A percentile compares a stretch with the other conserved stretches of the same genome.
Evolutionary conservation across 2,329 filamentous ascomycete genomes (phyloP).

Genomic region (Cordyceps javanica): DNA sequence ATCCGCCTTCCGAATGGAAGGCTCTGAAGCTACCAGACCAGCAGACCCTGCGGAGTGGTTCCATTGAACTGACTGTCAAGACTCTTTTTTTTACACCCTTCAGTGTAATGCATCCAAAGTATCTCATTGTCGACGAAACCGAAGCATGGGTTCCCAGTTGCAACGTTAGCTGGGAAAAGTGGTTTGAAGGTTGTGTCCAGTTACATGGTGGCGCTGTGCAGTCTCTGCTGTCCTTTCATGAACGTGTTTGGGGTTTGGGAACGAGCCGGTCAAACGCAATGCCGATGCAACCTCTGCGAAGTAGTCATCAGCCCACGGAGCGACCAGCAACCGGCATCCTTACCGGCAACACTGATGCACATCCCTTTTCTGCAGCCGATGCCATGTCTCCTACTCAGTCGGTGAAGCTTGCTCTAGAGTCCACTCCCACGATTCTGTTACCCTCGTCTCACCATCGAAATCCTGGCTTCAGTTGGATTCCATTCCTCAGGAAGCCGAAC

Average conservation of each 20-base stretch:
- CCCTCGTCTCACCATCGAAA: slow-evolving; percentile 69
- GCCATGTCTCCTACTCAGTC: slow-evolving; percentile 23
- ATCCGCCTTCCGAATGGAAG: slow-evolving; percentile 53
- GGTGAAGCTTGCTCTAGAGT: slow-evolving; percentile 19
- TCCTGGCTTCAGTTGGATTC: slow-evolving; percentile 54
- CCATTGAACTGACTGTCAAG: slow-evolving; percentile 65
- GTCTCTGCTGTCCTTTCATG: slow-evolving; percentile 61
- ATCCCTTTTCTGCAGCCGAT: background rate
- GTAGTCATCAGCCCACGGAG: background rate
- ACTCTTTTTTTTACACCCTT: slow-evolving; percentile 74
- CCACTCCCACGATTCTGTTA: slow-evolving; percentile 55
- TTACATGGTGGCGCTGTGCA: slow-evolving; percentile 56
- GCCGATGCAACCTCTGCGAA: background rate
- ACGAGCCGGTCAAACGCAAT: slow-evolving; percentile 16
- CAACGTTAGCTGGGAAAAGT: slow-evolving; percentile 83
- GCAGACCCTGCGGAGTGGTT: slow-evolving; percentile 43
- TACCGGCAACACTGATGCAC: background rate
- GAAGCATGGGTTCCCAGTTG: slow-evolving; percentile 68
- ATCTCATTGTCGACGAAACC: slow-evolving; percentile 64
- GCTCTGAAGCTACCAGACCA: slow-evolving; percentile 58
- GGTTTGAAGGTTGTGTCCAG: slow-evolving; percentile 73
- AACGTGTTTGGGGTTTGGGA: slow-evolving; percentile 54
- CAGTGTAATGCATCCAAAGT: slow-evolving; percentile 86
- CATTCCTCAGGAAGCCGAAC: slow-evolving; percentile 42
- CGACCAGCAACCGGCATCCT: background rate